A percentile compares a stretch with the other conserved stretches of the same genome.
Evolutionary conservation across 78 protist genomes (phyloP).

Genomic region (Paratrimastix pyriformis): DNA sequence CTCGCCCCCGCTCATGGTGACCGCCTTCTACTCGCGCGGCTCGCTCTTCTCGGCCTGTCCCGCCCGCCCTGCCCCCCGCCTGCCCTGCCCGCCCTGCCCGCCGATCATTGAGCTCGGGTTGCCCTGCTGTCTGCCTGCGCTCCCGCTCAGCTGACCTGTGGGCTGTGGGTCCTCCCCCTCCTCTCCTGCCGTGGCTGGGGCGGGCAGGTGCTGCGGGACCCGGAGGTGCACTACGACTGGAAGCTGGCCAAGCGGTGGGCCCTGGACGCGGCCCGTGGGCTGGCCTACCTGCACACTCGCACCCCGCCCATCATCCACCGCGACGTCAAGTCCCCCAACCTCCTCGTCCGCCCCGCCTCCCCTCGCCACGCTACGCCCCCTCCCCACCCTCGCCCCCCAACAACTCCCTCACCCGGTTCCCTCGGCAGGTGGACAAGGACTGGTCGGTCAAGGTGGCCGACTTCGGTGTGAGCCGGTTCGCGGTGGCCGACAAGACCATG

Average conservation of each 20-base stretch:
- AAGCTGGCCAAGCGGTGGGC: neutral
- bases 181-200: no score
- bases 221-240: neutral
- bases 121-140: neutral
- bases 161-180: no score
- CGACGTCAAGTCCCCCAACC: slow-evolving; percentile 32
- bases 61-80: neutral
- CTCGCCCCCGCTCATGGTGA: neutral
- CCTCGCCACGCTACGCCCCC: no score
- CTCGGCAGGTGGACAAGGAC: neutral
- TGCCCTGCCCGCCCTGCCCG: neutral
- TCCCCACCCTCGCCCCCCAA: no score
- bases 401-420: no score
- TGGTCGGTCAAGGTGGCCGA: slow-evolving; percentile 17
- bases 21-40: neutral
- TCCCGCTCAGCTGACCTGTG: no score
- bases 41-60: no score
- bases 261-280: neutral
- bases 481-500: neutral
- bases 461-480: slow-evolving; percentile 5
- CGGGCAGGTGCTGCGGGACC: neutral
- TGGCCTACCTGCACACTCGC: slow-evolving; percentile 13
- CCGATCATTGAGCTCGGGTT: neutral
- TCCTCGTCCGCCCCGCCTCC: slow-evolving; percentile 11
- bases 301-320: slow-evolving; percentile 29